Conservation (phyloP, 2,329 filamentous ascomycete genomes). For the Elsinoe australis region DNA sequence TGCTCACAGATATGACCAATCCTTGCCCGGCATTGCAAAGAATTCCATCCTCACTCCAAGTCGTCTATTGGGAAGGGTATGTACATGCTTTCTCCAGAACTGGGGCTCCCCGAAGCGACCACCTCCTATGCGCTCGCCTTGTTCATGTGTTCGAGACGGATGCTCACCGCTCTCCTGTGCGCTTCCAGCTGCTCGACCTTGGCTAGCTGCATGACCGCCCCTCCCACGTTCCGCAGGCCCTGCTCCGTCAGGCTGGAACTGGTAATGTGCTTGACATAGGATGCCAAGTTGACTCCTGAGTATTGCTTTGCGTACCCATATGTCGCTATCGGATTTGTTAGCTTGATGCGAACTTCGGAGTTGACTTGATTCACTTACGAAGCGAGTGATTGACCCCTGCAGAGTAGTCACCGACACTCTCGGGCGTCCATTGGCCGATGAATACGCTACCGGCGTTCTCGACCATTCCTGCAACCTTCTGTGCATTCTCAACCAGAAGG, state of each 20-base stretch:
- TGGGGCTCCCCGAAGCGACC: background rate
- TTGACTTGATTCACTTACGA: constrained; percentile 56
- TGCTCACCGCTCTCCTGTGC: constrained; percentile 67
- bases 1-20: no score
- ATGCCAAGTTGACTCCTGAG: constrained; percentile 90
- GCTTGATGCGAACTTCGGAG: background rate
- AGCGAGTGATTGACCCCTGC: constrained; percentile 96
- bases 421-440: constrained; percentile 90
- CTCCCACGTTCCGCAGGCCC: constrained; percentile 75
- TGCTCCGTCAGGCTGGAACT: constrained; percentile 81
- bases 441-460: constrained; percentile 95
- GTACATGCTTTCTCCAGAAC: constrained; percentile 8
- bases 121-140: constrained; percentile 5
- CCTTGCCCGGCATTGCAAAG: background rate
- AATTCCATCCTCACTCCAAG: background rate
- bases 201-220: constrained; percentile 88
- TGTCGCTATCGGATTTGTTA: constrained; percentile 55
- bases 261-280: constrained; percentile 97
- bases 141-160: constrained; percentile 45
- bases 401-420: constrained; percentile 96
- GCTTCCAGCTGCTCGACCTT: constrained; percentile 92
- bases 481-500: constrained; percentile 73
- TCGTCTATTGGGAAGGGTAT: constrained; percentile 9
- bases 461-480: constrained; percentile 66
- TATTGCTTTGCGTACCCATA: constrained; percentile 99